Conservation (phyloP, 495 filamentous ascomycete species). For the Rostrohypoxylon terebratum region DNA sequence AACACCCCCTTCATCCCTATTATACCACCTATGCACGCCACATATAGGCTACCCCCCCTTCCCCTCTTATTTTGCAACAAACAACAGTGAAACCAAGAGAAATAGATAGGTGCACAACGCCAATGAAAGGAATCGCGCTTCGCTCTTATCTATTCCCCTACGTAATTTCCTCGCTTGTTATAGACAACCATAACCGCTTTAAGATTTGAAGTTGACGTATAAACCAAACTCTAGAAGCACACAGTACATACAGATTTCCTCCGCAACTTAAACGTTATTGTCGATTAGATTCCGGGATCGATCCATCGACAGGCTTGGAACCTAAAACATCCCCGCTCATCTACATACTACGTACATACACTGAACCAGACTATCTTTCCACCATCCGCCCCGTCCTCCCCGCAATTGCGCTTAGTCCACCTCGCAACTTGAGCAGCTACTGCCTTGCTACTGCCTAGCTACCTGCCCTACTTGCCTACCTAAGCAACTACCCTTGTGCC, state of each 20-base stretch:
- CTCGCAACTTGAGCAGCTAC: not conserved
- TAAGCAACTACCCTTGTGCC: constrained; percentile 4
- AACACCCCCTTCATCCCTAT: constrained; percentile 1
- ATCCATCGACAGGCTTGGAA: constrained; percentile 3
- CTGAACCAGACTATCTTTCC: not conserved
- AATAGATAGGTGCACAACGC: constrained; percentile 20
- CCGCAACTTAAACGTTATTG: constrained; percentile 14
- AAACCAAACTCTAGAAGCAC: constrained; percentile 18
- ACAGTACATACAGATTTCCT: constrained; percentile 14
- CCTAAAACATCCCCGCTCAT: constrained; percentile 10
- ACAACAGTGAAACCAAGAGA: constrained; percentile 18
- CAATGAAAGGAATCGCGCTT: constrained; percentile 12
- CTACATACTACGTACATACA: not conserved
- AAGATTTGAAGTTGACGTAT: constrained; percentile 6
- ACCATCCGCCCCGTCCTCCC: constrained; percentile 31
- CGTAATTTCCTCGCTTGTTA: constrained; percentile 26
- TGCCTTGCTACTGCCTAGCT: not conserved
- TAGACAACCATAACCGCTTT: not conserved
- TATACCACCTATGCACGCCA: constrained; percentile 4
- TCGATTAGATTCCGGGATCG: constrained; percentile 24
- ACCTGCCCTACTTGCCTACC: too few relatives aligned
- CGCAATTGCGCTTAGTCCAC: constrained; percentile 32
- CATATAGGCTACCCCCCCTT: constrained; percentile 9
- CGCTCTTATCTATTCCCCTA: constrained; percentile 9
- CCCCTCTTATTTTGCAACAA: constrained; percentile 26